Percentiles rank a stretch among this genome's conserved stretches.
These are phyloP conservation scores for Dactylonectria macrodidyma DNA, from an alignment of 2,329 filamentous ascomycete genomes.

Conservation along the genomic window DNA sequence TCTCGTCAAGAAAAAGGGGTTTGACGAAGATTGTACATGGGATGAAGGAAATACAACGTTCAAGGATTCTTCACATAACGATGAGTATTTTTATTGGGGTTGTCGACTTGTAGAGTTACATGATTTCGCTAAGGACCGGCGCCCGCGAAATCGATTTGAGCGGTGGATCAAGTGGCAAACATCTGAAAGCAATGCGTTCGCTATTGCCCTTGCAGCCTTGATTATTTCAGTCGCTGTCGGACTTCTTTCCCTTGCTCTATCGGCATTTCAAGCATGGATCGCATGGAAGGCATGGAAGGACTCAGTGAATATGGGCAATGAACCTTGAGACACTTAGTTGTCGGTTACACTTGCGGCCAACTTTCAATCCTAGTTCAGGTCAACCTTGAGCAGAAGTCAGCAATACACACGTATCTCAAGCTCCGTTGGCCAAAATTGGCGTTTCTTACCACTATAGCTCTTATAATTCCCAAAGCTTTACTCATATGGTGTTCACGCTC, in stretches of 20 bases:
- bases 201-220: constrained; percentile 26
- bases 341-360: too few relatives aligned
- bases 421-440: too few relatives aligned
- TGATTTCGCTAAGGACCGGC: constrained; percentile 11
- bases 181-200: constrained; percentile 32
- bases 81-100: constrained; percentile 30
- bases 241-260: constrained; percentile 15
- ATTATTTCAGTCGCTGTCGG: constrained; percentile 29
- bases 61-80: neutral
- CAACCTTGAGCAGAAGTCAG: too few relatives aligned
- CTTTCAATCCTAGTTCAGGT: too few relatives aligned
- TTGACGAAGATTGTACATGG: constrained; percentile 8
- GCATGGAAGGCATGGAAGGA: constrained; percentile 29
- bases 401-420: too few relatives aligned
- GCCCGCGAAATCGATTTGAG: constrained; percentile 25
- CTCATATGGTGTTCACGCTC: too few relatives aligned
- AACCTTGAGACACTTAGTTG: neutral
- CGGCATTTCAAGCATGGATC: constrained; percentile 30
- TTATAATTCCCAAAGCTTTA: too few relatives aligned
- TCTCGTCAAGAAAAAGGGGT: neutral
- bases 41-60: neutral
- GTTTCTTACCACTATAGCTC: too few relatives aligned
- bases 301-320: neutral
- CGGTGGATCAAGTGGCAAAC: constrained; percentile 32
- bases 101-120: constrained; percentile 25